A percentile compares a stretch with the other conserved stretches of the same genome.
Evolutionary conservation across 2,329 filamentous ascomycete species (phyloP).

Genomic region (Monosporascus sp.): DNA sequence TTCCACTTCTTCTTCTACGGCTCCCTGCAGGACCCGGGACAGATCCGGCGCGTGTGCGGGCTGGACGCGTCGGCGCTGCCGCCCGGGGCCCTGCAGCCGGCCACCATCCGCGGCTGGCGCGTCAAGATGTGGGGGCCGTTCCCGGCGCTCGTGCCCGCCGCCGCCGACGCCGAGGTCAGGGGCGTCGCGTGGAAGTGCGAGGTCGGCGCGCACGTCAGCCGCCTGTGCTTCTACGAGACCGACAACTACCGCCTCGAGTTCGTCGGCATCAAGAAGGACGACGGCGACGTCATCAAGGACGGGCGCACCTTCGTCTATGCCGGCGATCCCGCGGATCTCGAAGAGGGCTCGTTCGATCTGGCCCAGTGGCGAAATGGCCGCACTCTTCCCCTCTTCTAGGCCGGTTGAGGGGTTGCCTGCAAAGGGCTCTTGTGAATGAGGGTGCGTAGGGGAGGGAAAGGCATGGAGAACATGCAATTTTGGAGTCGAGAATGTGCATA

Average conservation of each 20-base stretch:
- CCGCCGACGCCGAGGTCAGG: constrained; percentile 4
- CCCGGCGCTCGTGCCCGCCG: constrained; percentile 14
- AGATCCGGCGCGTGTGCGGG: constrained; percentile 3
- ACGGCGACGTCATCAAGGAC: constrained; percentile 10
- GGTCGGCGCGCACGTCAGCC: constrained; percentile 4
- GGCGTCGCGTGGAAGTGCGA: constrained; percentile 19
- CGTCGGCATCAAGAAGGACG: constrained; percentile 9
- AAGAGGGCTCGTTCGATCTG: constrained; percentile 10
- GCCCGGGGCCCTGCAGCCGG: constrained; percentile 1
- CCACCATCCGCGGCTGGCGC: constrained; percentile 13
- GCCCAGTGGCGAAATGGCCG: neutral
- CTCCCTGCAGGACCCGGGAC: constrained; percentile 11
- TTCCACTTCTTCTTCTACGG: constrained; percentile 26
- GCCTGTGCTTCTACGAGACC: constrained; percentile 11
- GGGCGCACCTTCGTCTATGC: constrained; percentile 14
- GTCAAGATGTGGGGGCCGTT: constrained; percentile 9
- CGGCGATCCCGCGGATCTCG: neutral
- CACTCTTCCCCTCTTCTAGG: neutral
- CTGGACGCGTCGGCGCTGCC: neutral
- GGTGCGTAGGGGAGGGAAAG: too few relatives aligned
- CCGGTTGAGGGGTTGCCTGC: neutral
- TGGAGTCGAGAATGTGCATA: too few relatives aligned
- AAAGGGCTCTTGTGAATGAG: too few relatives aligned
- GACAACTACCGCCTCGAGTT: constrained; percentile 13
- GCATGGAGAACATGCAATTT: too few relatives aligned